Base-by-base conservation (phyloP, 2,329 filamentous ascomycete species). In the Trichothecium sympodiale region DNA sequence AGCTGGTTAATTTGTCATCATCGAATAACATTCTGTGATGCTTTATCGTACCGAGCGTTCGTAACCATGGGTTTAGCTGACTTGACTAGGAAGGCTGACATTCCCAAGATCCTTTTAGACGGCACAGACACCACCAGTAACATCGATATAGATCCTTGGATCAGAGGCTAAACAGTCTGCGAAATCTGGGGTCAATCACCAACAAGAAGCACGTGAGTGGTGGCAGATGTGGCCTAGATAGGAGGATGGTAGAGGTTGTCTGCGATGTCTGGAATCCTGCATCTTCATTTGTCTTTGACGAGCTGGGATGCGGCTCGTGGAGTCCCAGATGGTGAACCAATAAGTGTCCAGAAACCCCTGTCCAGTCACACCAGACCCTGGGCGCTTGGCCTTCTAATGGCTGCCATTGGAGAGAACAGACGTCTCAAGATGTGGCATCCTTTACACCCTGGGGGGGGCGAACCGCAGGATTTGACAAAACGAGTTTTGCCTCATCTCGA, bases 201-300 rank as follows among this genome's bases (percentile, higher is more conserved):
- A 17, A n/a, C 35, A 13, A 23, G 6, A 4, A 13, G 35, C 37
- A 38, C 37, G 37, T 38, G 37, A 38, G 37, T 38, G 32, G 32
- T 31, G 13, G 9, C 34, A 4, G 27, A 38, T 38, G 37, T 38
- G 32, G 20, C 20, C 20, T 25, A 10, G 20, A 25, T 25, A 29
- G 36, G 25, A 16, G 20, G 14, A 18, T 17, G 17, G 31, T 25
- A 28, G 26, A 29, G 36, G 26, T 29, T 33, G 36, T 33, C 12
- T 33, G n/a, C 23, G 28, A 10, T 27, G 15, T 15, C 12, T 15
- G 18, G 31, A 10, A 33, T 17, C 15, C n/a, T 29, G 13, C 13
- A 9, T 17, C 18, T 14, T 31, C 18, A 27, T 33, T 32, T 16
- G 29, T 17, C 29, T 16, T 31, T 31, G 15, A 16, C 10, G 9